phyloP scores from a whole-genome alignment of 495 filamentous ascomycete species.

The Aspergillus taichungensis region DNA sequence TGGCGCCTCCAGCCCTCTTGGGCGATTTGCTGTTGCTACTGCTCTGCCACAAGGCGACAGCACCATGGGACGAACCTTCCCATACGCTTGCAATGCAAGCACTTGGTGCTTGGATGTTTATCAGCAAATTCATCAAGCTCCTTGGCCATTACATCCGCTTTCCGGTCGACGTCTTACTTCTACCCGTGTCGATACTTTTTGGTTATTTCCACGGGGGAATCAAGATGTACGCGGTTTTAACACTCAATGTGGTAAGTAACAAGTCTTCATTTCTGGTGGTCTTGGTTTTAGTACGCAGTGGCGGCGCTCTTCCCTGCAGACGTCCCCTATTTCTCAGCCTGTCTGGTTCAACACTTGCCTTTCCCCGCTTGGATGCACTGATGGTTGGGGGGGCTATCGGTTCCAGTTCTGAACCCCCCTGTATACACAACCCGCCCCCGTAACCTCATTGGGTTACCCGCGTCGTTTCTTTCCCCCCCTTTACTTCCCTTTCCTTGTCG shows the following conservation, averaged over 20 bases:
- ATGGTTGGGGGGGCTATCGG: too few relatives aligned
- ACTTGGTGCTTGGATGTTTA: slow-evolving; percentile 53
- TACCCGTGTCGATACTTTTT: slow-evolving; percentile 69
- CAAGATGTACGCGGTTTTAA: slow-evolving; percentile 66
- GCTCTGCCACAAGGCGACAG: slow-evolving; percentile 39
- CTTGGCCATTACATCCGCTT: slow-evolving; percentile 63
- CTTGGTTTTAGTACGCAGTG: slow-evolving; percentile 3
- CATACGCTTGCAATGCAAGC: slow-evolving; percentile 37
- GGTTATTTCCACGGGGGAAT: slow-evolving; percentile 70
- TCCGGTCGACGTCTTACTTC: slow-evolving; percentile 56
- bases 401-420: background rate
- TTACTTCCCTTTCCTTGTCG: slow-evolving; percentile 3
- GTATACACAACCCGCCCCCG: background rate
- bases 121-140: slow-evolving; percentile 71
- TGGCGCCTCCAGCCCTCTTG: slow-evolving; percentile 60
- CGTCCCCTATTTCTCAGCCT: too few relatives aligned
- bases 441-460: background rate
- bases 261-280: background rate
- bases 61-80: slow-evolving; percentile 32
- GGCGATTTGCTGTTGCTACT: slow-evolving; percentile 55
- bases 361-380: too few relatives aligned
- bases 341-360: too few relatives aligned
- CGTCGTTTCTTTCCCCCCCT: slow-evolving; percentile 4
- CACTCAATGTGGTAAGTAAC: slow-evolving; percentile 57
- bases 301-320: background rate